A percentile compares a stretch with the other conserved stretches of the same genome.
Conservation (phyloP, 164 flowering plant genomes). For the Cinnamomum micranthum region DNA sequence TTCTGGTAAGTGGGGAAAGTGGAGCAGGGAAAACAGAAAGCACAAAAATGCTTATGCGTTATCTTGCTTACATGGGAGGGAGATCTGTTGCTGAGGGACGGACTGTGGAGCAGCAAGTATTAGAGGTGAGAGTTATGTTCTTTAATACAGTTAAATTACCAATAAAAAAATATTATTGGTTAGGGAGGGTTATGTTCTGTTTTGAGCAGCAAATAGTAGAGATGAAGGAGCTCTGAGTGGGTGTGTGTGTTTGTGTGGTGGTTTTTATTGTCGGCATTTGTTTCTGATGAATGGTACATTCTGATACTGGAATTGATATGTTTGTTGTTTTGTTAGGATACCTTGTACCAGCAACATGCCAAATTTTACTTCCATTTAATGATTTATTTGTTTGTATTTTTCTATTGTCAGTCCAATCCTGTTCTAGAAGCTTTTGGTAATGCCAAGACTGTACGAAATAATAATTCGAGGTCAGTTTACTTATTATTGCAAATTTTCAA, state of each 20-base stretch:
- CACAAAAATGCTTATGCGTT: conserved; percentile 94
- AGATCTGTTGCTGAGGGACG: conserved; percentile 56
- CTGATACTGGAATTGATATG: not conserved
- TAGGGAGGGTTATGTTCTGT: not conserved
- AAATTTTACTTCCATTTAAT: not conserved
- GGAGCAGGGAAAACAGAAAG: conserved; percentile 99
- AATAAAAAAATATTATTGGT: too few relatives aligned
- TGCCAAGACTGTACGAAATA: conserved; percentile 98
- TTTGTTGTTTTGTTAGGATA: not conserved
- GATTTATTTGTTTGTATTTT: not conserved
- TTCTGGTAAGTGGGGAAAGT: conserved; percentile 99
- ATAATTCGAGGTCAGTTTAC: conserved; percentile 77
- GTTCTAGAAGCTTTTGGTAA: conserved; percentile 99
- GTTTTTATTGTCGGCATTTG: not conserved
- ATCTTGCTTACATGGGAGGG: conserved; percentile 96
- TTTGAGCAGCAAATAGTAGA: not conserved
- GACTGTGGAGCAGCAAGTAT: conserved; percentile 81
- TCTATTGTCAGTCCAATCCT: conserved; percentile 84
- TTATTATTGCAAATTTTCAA: not conserved
- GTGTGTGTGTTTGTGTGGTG: not conserved
- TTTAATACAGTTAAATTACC: too few relatives aligned
- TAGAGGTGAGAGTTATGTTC: conserved; percentile 48
- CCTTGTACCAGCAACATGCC: not conserved
- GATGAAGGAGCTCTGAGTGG: not conserved
- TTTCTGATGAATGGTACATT: not conserved